Evolutionary conservation across 371 early-diverging fungal species (phyloP).

Genomic region (Haplosporangium sp.): DNA sequence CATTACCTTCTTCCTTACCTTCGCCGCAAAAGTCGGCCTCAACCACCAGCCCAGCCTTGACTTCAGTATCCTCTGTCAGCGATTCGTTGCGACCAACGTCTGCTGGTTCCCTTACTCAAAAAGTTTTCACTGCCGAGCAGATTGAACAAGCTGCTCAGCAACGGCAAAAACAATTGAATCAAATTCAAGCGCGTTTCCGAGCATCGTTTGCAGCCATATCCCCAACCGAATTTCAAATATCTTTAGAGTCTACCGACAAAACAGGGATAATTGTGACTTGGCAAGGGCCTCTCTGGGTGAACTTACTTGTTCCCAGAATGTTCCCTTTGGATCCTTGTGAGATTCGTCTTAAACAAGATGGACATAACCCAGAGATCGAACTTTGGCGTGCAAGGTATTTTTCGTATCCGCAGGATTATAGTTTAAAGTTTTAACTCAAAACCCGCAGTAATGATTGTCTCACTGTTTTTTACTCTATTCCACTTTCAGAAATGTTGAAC

Average conservation of each 20-base stretch:
- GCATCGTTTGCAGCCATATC: slow-evolving; percentile 52
- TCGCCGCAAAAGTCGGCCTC: too few relatives aligned
- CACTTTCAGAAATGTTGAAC: slow-evolving; percentile 58
- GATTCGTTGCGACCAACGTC: too few relatives aligned
- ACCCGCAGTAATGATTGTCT: not conserved
- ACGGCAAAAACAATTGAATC: slow-evolving; percentile 55
- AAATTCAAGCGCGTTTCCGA: slow-evolving; percentile 65
- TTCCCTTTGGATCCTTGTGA: slow-evolving; percentile 66
- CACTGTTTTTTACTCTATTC: too few relatives aligned
- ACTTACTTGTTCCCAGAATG: slow-evolving; percentile 57
- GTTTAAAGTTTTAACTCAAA: not conserved
- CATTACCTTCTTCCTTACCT: too few relatives aligned
- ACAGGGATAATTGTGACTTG: slow-evolving; percentile 31
- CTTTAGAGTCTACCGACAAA: slow-evolving; percentile 24
- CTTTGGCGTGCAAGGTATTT: slow-evolving; percentile 57
- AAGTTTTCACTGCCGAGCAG: slow-evolving; percentile 26
- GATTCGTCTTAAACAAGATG: slow-evolving; percentile 61
- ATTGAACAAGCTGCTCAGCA: slow-evolving; percentile 40
- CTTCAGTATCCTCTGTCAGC: too few relatives aligned
- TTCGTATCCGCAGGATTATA: slow-evolving; percentile 61
- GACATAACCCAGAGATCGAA: slow-evolving; percentile 55
- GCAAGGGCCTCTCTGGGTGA: slow-evolving; percentile 46
- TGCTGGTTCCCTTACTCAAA: not conserved
- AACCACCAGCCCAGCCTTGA: too few relatives aligned
- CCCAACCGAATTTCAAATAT: slow-evolving; percentile 36